Percentiles rank a stretch among this genome's conserved stretches.
phyloP scores from a whole-genome alignment of 2,329 filamentous ascomycete species.

The Cercospora zeae-maydis region DNA sequence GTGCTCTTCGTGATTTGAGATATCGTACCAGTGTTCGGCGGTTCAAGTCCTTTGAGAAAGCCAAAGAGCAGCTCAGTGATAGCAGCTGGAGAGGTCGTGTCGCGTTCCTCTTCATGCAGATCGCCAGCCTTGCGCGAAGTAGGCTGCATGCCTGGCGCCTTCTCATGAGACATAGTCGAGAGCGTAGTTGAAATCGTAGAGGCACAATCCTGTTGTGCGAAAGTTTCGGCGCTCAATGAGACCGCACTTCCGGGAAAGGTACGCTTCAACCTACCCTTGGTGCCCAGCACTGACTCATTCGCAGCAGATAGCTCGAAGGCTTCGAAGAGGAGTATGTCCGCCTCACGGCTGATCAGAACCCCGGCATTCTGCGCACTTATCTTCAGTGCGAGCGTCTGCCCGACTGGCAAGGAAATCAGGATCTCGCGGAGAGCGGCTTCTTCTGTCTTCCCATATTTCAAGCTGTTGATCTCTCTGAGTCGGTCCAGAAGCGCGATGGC shows the following conservation, averaged over 20 bases:
- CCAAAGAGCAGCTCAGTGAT: conserved; percentile 60
- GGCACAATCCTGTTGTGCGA: conserved; percentile 34
- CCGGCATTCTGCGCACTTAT: conserved; percentile 28
- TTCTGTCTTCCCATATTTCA: not conserved
- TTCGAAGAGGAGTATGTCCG: conserved; percentile 50
- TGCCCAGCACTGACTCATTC: conserved; percentile 51
- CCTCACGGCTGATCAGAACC: conserved; percentile 23
- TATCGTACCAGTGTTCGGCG: conserved; percentile 29
- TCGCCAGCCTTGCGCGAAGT: conserved; percentile 49
- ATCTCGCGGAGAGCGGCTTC: not conserved
- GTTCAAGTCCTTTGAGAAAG: conserved; percentile 53
- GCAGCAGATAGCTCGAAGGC: conserved; percentile 58
- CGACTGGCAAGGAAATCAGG: not conserved
- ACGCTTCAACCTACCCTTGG: conserved; percentile 53
- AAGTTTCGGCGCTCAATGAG: conserved; percentile 23
- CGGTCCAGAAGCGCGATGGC: not conserved
- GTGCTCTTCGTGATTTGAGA: conserved; percentile 54
- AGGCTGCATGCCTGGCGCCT: conserved; percentile 23
- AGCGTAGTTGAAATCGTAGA: conserved; percentile 20
- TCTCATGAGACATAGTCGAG: conserved; percentile 20
- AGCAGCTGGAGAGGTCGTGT: conserved; percentile 56
- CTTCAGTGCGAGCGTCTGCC: conserved; percentile 14
- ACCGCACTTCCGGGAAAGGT: conserved; percentile 58
- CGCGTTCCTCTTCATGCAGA: conserved; percentile 52
- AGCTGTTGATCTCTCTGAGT: conserved; percentile 6